Evolutionary conservation across 2,329 filamentous ascomycete species (phyloP), one percentile per base, ranked within the genome.

Genomic region (Trichoderma koningii): DNA sequence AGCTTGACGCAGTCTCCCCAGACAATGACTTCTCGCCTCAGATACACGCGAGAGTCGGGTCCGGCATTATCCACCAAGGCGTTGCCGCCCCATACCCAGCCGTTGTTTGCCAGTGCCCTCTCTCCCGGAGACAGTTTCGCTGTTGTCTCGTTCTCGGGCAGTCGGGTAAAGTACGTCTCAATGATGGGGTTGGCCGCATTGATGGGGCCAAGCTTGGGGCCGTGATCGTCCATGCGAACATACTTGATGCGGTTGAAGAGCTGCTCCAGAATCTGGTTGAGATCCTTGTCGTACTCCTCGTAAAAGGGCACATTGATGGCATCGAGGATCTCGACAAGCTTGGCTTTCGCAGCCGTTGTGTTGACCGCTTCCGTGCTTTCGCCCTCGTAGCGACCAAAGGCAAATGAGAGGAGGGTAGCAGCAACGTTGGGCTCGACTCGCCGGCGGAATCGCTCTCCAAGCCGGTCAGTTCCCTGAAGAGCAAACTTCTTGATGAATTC

Each of bases 1-100:
- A 99, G 84, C 81, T 99, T 99, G 68, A 98, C 95, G 75, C 96
- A 99, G 75, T 99, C 95, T 15, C 94, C 93, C 95, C 95, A 99
- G 34, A 97, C 91, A 70, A 99, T 98, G 67, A 99, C 92, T 76
- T 99, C 93, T 70, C 95, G 87, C 60, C 92, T 87, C n/a, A 99
- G 84, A 73, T 99, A 99, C n/a, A 94, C 93, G 64, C 89, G 88
- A 9, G 94, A 97, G 53, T 91, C 83, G 0, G 93, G 90, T 0
- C 96, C 96, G 34, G 95, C 95, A 73, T 98, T 95, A 79, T 99
- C 95, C 50, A 92, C 85, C 77, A 98, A 85, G 1, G 95, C 94
- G 78, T 98, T 96, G 6, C 94, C 94, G 66, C 92, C 94, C 95
- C 95, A 99, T 9, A 99, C 93, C 95, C 95, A 99, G 50, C 95